A percentile compares a stretch with the other conserved stretches of the same genome.
phyloP scores from a whole-genome alignment of 257 asterid species.

The Misopates orontium region DNA sequence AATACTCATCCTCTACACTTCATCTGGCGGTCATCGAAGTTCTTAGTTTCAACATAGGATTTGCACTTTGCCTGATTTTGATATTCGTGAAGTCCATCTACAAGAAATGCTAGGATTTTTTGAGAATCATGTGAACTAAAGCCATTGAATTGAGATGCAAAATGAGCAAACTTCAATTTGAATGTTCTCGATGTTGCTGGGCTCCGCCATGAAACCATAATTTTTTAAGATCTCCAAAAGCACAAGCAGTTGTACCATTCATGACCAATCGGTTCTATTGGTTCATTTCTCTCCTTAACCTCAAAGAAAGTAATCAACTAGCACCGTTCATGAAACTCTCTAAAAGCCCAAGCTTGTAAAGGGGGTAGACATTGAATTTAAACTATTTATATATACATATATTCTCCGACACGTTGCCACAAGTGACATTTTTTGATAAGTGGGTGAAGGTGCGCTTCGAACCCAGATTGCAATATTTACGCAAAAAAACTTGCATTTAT shows the following conservation, averaged over 20 bases:
- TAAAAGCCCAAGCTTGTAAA: too few species aligned
- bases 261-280: slow-evolving; percentile 89
- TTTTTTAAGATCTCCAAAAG: slow-evolving; percentile 90
- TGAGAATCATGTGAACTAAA: slow-evolving; percentile 96
- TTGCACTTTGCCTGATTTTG: slow-evolving; percentile 89
- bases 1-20: slow-evolving; percentile 88
- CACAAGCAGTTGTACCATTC: slow-evolving; percentile 94
- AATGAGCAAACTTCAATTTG: slow-evolving; percentile 84
- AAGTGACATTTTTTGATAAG: too few species aligned
- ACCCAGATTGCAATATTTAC: too few species aligned
- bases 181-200: slow-evolving; percentile 89
- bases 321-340: slow-evolving; percentile 98
- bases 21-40: slow-evolving; percentile 84
- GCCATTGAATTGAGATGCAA: slow-evolving; percentile 96
- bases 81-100: slow-evolving; percentile 99
- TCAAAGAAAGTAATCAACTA: slow-evolving; percentile 95
- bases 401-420: too few species aligned
- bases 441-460: too few species aligned
- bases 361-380: too few species aligned
- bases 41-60: slow-evolving; percentile 89
- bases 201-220: slow-evolving; percentile 91
- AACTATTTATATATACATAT: too few species aligned
- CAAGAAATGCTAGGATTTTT: slow-evolving; percentile 88
- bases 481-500: too few species aligned
- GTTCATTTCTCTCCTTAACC: slow-evolving; percentile 83